Conservation (phyloP, 495 filamentous ascomycete genomes). For the Lentithecium fluviatile region DNA sequence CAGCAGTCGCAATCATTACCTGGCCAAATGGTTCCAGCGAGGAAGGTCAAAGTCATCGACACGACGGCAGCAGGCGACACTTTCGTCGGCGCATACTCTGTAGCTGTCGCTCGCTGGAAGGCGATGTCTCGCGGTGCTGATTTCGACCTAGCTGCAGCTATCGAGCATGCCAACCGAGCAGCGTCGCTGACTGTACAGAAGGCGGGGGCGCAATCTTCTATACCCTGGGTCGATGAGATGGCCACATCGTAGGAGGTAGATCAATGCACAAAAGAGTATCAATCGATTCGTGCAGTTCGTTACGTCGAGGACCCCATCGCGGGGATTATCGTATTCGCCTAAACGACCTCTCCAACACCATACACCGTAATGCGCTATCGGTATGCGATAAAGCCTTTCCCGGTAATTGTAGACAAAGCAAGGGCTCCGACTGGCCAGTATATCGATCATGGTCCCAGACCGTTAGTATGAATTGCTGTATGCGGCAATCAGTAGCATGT, state of each 20-base stretch:
- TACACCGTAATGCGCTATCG: too few species aligned
- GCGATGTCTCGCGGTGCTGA: conserved; percentile 47
- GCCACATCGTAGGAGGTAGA: conserved; percentile 1
- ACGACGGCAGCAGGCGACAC: conserved; percentile 95
- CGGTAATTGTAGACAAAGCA: too few species aligned
- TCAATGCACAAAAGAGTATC: too few species aligned
- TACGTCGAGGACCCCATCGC: too few species aligned
- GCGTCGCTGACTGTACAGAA: conserved; percentile 74
- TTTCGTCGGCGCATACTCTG: conserved; percentile 85
- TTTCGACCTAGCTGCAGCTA: conserved; percentile 47
- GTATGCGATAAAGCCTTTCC: too few species aligned
- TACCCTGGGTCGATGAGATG: conserved; percentile 85
- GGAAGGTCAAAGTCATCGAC: conserved; percentile 71
- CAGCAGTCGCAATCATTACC: conserved; percentile 14
- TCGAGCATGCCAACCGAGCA: conserved; percentile 68
- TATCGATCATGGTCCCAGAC: too few species aligned
- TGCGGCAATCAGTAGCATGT: too few species aligned
- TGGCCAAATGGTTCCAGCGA: conserved; percentile 48
- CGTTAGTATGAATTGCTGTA: too few species aligned
- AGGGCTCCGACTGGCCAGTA: too few species aligned
- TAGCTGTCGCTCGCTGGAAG: conserved; percentile 55
- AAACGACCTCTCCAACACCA: too few species aligned
- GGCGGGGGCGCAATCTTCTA: conserved; percentile 78
- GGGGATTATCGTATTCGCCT: too few species aligned
- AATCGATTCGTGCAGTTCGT: too few species aligned